Evolutionary conservation across 169 alveolate genomes (phyloP).

Genomic region (Ophryocystis elektroscirrha): DNA sequence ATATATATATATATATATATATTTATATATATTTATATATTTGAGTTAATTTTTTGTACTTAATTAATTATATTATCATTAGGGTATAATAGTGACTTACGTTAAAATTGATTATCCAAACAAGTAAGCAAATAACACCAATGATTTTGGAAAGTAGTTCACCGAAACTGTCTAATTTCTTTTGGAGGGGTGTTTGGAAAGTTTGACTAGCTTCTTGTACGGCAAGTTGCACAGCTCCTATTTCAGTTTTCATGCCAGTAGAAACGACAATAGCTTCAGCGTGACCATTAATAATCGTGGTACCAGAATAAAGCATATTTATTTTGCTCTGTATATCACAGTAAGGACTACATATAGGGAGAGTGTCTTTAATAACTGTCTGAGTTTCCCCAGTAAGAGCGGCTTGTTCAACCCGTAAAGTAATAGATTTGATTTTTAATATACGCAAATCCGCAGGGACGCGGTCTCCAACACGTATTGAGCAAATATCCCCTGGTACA

Average conservation of each 20-base stretch:
- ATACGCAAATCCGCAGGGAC: constrained; percentile 92
- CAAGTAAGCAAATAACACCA: constrained; percentile 58
- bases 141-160: neutral
- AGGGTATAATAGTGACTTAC: neutral
- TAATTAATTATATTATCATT: neutral
- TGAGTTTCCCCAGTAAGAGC: constrained; percentile 87
- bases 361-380: constrained; percentile 44
- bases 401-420: constrained; percentile 73
- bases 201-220: constrained; percentile 73
- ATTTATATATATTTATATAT: too few relatives aligned
- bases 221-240: constrained; percentile 82
- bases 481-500: constrained; percentile 90
- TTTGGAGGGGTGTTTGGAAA: constrained; percentile 77
- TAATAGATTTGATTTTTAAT: constrained; percentile 61
- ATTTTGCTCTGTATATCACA: constrained; percentile 51
- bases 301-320: constrained; percentile 71
- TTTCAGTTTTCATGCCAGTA: constrained; percentile 92
- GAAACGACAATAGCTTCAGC: constrained; percentile 73
- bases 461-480: constrained; percentile 77
- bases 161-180: constrained; percentile 81
- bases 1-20: too few relatives aligned
- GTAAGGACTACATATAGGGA: constrained; percentile 11
- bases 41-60: too few relatives aligned
- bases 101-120: constrained; percentile 79
- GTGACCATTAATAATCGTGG: constrained; percentile 71